phyloP scores from a whole-genome alignment of 768 basidiomycete genomes.

The Suillus plorans region DNA sequence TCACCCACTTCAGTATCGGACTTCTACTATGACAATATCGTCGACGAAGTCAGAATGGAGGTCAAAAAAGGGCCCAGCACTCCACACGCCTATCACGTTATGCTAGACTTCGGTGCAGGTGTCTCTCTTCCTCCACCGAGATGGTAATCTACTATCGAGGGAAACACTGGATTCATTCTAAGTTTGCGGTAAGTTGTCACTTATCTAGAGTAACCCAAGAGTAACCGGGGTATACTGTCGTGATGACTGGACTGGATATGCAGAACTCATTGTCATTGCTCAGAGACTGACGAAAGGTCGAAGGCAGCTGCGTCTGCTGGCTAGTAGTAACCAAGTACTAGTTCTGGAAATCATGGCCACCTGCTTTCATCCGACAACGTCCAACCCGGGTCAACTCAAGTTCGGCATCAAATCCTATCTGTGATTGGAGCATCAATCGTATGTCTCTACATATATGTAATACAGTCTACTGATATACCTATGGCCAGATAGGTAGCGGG shows the following conservation, averaged over 20 bases:
- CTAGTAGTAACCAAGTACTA: not conserved
- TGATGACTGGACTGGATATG: constrained; percentile 56
- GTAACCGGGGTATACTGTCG: constrained; percentile 53
- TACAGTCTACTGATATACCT: not conserved
- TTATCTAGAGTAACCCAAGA: no score
- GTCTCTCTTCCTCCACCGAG: no score
- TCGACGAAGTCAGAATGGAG: no score
- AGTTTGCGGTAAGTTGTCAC: no score
- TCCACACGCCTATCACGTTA: no score
- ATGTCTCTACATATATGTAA: not conserved
- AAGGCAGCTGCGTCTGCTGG: not conserved
- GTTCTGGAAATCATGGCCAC: not conserved
- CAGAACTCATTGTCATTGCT: constrained; percentile 42
- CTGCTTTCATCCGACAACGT: not conserved
- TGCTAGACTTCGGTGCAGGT: no score
- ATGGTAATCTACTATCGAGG: no score
- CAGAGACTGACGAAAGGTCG: not conserved
- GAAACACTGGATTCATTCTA: no score
- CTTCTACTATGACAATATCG: no score
- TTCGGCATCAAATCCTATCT: not conserved
- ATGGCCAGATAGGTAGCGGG: not conserved
- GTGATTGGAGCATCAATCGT: not conserved
- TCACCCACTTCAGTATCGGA: no score
- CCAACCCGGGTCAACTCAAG: not conserved
- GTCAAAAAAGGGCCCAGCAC: no score